Evolutionary conservation across 148 eudicot genomes (phyloP), one percentile per base, ranked within the genome.

Genomic region (Vaccinium darrowii): DNA sequence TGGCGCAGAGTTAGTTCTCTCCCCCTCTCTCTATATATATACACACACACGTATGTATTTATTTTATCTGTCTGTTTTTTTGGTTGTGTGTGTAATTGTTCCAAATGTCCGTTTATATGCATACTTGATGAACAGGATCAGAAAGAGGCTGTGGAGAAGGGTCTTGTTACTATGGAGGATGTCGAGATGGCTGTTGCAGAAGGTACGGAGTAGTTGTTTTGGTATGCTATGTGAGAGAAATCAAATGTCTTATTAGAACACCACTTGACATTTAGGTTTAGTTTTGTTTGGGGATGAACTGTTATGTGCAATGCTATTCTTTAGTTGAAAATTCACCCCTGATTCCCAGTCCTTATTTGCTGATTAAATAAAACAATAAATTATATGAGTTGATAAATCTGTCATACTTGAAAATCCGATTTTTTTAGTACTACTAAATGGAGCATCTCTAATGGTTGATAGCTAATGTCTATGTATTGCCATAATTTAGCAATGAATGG

Each of bases 101-200:
- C 5, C 11, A 7, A 36, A 6, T 7, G n/a, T 84, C 71, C 19
- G 54, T 86, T 86, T 23, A 4, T 73, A 21, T 36, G 33, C 14
- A 11, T 51, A 30, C 23, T 75, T 83, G 30, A 25, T 12, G 63
- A 85, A 82, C 89, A 96, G 98, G 99, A 93, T 2, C 97, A 94
- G 84, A 96, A 92, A 85, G 98, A 94, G 84, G 95, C 94, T 49
- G 36, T 96, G 12, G 92, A 82, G 72, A 93, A 92, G 86, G 98
- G 99, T 33, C 90, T 94, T 36, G 81, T 96, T 78, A 93, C 94
- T 7, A 88, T 96, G 90, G 78, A 90, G 60, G 99, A 96, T 85
- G 91, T 96, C 21, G 95, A 93, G 86, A 96, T 94, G 99, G 93
- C 92, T 78, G 85, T 89, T 19, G 97, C 93, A 16, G 95, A 91